A percentile compares a stretch with the other conserved stretches of the same genome.
These are phyloP conservation scores for Fusarium verticillioides DNA, from an alignment of 2,329 filamentous ascomycete species.

Conservation along the genomic window DNA sequence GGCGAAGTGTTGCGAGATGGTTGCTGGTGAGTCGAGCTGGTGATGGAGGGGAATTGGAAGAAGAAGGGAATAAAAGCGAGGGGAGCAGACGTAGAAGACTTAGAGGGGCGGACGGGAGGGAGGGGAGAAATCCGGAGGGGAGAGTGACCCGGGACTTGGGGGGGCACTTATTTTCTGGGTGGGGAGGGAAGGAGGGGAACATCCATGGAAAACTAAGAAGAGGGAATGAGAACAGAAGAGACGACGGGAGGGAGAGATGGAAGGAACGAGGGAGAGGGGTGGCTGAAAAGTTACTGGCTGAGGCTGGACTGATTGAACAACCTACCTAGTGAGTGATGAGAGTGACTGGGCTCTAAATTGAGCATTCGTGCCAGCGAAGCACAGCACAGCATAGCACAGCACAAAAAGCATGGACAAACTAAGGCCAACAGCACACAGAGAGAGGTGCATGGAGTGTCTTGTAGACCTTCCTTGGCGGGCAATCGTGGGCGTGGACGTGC, in stretches of 20 bases:
- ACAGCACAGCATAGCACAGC: slow-evolving; percentile 25
- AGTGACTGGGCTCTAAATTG: neutral
- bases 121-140: slow-evolving; percentile 44
- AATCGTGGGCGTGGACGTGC: slow-evolving; percentile 4
- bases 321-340: neutral
- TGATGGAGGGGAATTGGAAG: slow-evolving; percentile 37
- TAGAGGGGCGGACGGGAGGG: slow-evolving; percentile 43
- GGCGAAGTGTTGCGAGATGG: slow-evolving; percentile 41
- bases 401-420: slow-evolving; percentile 1
- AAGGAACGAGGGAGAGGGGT: slow-evolving; percentile 43
- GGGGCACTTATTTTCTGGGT: no score
- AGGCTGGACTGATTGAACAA: slow-evolving; percentile 32
- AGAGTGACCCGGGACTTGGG: no score
- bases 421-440: neutral
- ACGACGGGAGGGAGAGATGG: no score
- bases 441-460: slow-evolving; percentile 13
- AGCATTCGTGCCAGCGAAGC: slow-evolving; percentile 45
- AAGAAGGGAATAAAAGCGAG: slow-evolving; percentile 47
- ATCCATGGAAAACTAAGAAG: no score
- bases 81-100: slow-evolving; percentile 40
- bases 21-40: slow-evolving; percentile 42
- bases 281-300: slow-evolving; percentile 45
- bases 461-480: slow-evolving; percentile 28
- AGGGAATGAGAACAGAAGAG: no score
- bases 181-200: no score